Evolutionary conservation across 2,329 filamentous ascomycete species (phyloP), one percentile per base, ranked within the genome.

Genomic region (Alternaria solani): DNA sequence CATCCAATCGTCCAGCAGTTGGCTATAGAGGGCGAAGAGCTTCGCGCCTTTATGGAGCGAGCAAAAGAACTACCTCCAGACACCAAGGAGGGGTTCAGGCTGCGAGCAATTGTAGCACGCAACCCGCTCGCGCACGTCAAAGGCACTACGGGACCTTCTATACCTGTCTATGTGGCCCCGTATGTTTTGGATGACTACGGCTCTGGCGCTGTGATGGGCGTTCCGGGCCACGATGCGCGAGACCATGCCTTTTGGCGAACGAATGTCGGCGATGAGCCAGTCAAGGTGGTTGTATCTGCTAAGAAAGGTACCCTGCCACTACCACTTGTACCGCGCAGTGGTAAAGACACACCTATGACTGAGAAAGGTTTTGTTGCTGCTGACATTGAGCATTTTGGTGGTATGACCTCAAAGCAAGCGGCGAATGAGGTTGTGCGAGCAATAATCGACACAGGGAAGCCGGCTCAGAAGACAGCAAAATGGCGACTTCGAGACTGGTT

Each of bases 401-500:
- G 88, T 14, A 83, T 89, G 55, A 75, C 83, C 7, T 94, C 92
- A 2, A 78, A 81, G 4, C 83, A 90, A 55, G 90, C 89, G 1
- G 87, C 85, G 3, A 76, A 84, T 61, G 81, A 84, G 65, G 86
- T 96, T 51, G 79, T 93, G 18, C 42, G 66, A 20, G 76, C 77
- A 32, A 78, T 87, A 16, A 59, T 86, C 62, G 70, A 76, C 3
- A 78, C 82, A 3, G 85, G 86, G 5, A 79, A 82, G 1, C 81
- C 88, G n/a, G 91, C 88, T 9, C 83, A 87, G 57, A 76, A 81
- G n/a, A 82, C 86, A 8, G 88, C 91, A 60, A 91, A 87, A 62
- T 96, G 92, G 92, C 88, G 91, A 52, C 83, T 97, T 26, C 85
- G 92, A 61, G 93, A 97, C 78, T 97, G 93, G 93, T 82, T 97